Evolutionary conservation across 495 filamentous ascomycete genomes (phyloP).

Genomic region (Aspergillus biplanus): DNA sequence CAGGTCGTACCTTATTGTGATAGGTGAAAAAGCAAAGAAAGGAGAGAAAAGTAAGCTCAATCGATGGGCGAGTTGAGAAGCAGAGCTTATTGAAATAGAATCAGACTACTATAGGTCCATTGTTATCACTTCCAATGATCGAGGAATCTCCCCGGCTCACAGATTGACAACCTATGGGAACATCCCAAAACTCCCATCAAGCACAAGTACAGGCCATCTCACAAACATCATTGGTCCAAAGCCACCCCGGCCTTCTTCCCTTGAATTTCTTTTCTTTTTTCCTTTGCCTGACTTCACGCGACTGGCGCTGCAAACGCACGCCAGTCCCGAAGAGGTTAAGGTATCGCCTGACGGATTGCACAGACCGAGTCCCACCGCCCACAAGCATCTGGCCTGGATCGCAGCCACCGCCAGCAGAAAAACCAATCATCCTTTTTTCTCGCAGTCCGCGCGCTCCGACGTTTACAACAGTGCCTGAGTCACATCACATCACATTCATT

Average conservation of each 20-base stretch:
- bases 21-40: too few relatives aligned
- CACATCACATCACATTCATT: neutral
- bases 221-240: neutral
- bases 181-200: neutral
- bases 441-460: constrained; percentile 16
- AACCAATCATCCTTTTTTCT: constrained; percentile 8
- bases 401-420: neutral
- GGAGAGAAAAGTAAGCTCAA: neutral
- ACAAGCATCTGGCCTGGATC: neutral
- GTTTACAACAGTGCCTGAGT: neutral
- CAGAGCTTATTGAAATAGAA: neutral
- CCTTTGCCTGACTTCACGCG: constrained; percentile 10
- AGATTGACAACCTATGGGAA: neutral
- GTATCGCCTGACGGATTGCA: neutral
- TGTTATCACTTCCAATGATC: neutral
- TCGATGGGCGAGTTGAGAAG: neutral
- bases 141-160: neutral
- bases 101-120: too few relatives aligned
- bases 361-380: neutral
- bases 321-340: constrained; percentile 11
- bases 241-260: neutral
- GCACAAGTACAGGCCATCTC: neutral
- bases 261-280: constrained; percentile 2
- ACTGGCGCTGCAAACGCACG: constrained; percentile 8
- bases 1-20: too few relatives aligned